Evolutionary conservation across 2,329 filamentous ascomycete genomes (phyloP), one percentile per base, ranked within the genome.

Genomic region (Graphiopsis chlorocephala): DNA sequence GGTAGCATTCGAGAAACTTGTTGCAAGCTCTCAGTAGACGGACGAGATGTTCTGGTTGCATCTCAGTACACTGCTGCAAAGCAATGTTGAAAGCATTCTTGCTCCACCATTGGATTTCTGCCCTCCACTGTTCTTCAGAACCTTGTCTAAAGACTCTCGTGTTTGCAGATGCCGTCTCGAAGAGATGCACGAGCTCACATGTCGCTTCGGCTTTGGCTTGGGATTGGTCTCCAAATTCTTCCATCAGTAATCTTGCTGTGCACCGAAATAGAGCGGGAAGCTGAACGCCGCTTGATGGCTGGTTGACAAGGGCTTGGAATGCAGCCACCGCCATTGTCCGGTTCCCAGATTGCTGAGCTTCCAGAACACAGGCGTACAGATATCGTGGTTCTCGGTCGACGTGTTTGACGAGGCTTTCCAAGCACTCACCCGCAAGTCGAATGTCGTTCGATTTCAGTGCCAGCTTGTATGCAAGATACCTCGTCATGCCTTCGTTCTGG

Each of bases 81-180:
- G 88, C 88, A 7, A 93, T 75, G 69, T 95, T 96, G 79, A 96
- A 96, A 1, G 90, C 84, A 68, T 91, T 94, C 67, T 88, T 88
- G 42, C 88, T 89, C 74, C 96, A 93, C 92, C 92, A 96, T 69
- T 93, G 85, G 3, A 96, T 80, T 70, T 97, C 92, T 3, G 81
- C 75, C 0, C 83, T 65, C 67, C 77, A 85, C 33, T 77, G 75
- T 10, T 79, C 80, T 20, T 78, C 71, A 47, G 70, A 74, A 14
- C 57, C 57, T 55, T 67, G 61, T 68, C 79, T 79, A 72, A 78
- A 20, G 74, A 67, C 76, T 65, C 76, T 82, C 26, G 81, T 78
- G 48, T 80, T 78, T 2, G 77, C 75, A 20, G 82, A 82, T 75
- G 77, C 78, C 64, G 74, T 79, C 72, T 86, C 83, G 67, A 87